phyloP scores from a whole-genome alignment of 495 filamentous ascomycete genomes.

The Daldinia bambusicola region DNA sequence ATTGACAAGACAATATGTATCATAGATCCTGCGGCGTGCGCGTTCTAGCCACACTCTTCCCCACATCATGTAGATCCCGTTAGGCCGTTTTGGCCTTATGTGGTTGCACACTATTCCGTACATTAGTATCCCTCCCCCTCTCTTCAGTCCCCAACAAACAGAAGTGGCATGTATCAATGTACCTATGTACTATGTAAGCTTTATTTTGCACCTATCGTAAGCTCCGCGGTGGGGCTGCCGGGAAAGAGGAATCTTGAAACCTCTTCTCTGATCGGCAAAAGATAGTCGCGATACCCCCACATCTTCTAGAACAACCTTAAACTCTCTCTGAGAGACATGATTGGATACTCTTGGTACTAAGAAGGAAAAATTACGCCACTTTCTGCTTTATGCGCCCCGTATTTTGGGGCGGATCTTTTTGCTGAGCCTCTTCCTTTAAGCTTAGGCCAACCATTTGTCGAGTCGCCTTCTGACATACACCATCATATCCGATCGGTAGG shows the following conservation, averaged over 20 bases:
- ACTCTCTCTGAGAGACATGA: slow-evolving; percentile 2
- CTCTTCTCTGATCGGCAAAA: slow-evolving; percentile 27
- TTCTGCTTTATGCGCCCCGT: slow-evolving; percentile 20
- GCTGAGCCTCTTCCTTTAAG: slow-evolving; percentile 21
- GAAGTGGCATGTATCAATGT: background rate
- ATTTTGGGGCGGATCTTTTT: slow-evolving; percentile 4
- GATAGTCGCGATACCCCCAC: slow-evolving; percentile 22
- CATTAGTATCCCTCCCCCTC: background rate
- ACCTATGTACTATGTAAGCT: background rate
- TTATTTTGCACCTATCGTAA: slow-evolving; percentile 19
- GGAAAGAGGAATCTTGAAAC: slow-evolving; percentile 37
- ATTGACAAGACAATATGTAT: background rate
- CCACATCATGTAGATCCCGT: slow-evolving; percentile 21
- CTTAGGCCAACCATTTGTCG: background rate
- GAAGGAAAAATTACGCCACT: slow-evolving; percentile 29
- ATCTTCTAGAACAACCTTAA: slow-evolving; percentile 44
- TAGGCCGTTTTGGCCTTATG: background rate
- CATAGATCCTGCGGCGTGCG: background rate
- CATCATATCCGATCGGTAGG: background rate
- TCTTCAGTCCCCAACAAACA: slow-evolving; percentile 36
- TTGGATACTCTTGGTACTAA: slow-evolving; percentile 1
- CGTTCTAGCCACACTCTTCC: slow-evolving; percentile 22
- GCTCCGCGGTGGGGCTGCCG: slow-evolving; percentile 17
- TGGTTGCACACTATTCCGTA: too few relatives aligned
- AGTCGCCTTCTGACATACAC: background rate